Base-by-base conservation (phyloP, 177 flowering plant species). In the Telopea speciosissima region DNA sequence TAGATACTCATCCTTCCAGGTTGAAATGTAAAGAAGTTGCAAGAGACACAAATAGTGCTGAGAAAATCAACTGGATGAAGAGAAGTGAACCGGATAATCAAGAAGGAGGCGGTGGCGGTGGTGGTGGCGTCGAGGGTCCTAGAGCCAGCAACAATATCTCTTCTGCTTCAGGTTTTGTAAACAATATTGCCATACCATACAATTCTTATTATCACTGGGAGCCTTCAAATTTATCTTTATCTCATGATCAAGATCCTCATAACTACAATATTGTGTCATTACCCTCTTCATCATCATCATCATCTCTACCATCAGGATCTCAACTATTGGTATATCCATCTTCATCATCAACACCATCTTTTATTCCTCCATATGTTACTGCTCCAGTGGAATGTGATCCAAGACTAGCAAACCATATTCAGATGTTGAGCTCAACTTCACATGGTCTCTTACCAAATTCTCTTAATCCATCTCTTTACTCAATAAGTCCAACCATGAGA, bases 121-220 rank as follows among this genome's bases (percentile, higher is more conserved):
- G n/a, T n/a, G n/a, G n/a, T n/a, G n/a, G n/a, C n/a, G n/a, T n/a
- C n/a, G n/a, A n/a, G n/a, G n/a, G 69, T 52, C 42, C 31, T 66
- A 72, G 70, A 22, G 65, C 73, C 31, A n/a, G n/a, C n/a, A n/a
- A n/a, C n/a, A 79, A 56, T 62, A 74, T 62, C 31, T 66, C 82
- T 58, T 74, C 82, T 60, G 69, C 80, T 12, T 74, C 83, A 62
- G 73, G 75, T 31, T 72, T 82, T 33, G 54, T 79, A 9, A 78
- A 74, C 54, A 80, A 70, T 83, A n/a, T n/a, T n/a, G 65, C 68
- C 5, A 59, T 76, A 71, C 81, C 82, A 19, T 76, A 72, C 70
- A 74, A 77, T 76, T 70, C 87, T 33, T 80, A 77, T 66, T 75
- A 81, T 63, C 86, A 83, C 13, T 81, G 81, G 81, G 91, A 89